phyloP scores from a whole-genome alignment of 331 rosid species.

The Pyrus hybrid region DNA sequence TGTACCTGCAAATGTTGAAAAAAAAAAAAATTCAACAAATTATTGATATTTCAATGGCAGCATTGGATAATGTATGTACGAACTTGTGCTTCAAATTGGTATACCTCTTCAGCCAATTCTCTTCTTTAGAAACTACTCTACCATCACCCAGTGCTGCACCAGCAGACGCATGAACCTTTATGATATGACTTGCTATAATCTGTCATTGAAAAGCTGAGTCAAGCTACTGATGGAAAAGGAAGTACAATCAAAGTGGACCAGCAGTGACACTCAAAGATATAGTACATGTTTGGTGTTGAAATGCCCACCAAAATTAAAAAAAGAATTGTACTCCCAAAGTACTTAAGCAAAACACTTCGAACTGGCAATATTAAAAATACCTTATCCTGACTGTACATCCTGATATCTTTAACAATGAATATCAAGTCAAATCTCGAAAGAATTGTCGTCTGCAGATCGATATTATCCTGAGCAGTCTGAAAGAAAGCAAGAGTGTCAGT shows the following conservation, averaged over 20 bases:
- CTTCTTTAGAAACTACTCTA: conserved; percentile 53
- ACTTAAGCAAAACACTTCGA: neutral
- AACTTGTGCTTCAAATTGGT: neutral
- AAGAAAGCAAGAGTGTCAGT: conserved; percentile 10
- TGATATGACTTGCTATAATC: conserved; percentile 89
- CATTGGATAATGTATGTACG: neutral
- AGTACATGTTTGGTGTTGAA: neutral
- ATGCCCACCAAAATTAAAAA: neutral
- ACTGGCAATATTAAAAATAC: conserved; percentile 30
- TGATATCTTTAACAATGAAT: conserved; percentile 95
- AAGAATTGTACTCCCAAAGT: neutral
- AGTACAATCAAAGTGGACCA: neutral
- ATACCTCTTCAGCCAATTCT: conserved; percentile 95
- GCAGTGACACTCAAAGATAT: neutral
- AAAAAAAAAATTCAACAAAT: conserved; percentile 9
- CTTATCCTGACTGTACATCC: conserved; percentile 92
- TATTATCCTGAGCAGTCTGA: conserved; percentile 99
- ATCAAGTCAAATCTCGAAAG: conserved; percentile 95
- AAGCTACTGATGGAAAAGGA: neutral
- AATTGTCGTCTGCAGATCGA: conserved; percentile 97
- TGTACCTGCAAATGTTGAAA: conserved; percentile 51
- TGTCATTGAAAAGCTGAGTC: conserved; percentile 29
- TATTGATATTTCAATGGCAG: conserved; percentile 9
- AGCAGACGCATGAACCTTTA: conserved; percentile 84
- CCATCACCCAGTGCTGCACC: conserved; percentile 42